A percentile compares a stretch with the other conserved stretches of the same genome.
Evolutionary conservation across 1,139 yeast species (phyloP).

Genomic region (Eremothecium gossypii): DNA sequence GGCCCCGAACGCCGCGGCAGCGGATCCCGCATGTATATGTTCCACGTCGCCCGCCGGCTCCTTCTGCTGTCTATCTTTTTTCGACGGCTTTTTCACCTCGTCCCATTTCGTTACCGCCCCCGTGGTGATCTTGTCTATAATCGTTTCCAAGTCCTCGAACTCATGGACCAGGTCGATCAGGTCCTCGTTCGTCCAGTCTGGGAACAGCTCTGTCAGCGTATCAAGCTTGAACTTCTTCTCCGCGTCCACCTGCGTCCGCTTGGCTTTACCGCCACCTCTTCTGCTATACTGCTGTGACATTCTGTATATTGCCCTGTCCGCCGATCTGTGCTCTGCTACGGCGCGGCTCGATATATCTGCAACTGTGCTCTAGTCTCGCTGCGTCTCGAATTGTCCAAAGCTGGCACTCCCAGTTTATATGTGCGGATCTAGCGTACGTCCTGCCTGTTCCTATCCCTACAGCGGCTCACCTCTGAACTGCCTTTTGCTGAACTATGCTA

Average conservation of each 20-base stretch:
- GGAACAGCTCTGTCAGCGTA: constrained; percentile 75
- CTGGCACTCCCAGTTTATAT: too few relatives aligned
- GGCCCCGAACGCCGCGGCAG: constrained; percentile 8
- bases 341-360: too few relatives aligned
- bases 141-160: constrained; percentile 65
- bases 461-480: not conserved
- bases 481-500: not conserved
- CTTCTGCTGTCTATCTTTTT: constrained; percentile 32
- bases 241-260: constrained; percentile 27
- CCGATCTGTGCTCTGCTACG: too few relatives aligned
- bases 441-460: not conserved
- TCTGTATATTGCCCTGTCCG: not conserved
- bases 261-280: constrained; percentile 14
- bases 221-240: constrained; percentile 42
- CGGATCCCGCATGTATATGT: constrained; percentile 10
- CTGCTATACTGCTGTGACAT: constrained; percentile 18
- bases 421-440: not conserved
- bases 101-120: constrained; percentile 60
- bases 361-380: too few relatives aligned
- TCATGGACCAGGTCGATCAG: constrained; percentile 67
- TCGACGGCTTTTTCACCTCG: constrained; percentile 47
- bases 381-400: too few relatives aligned
- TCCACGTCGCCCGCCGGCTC: constrained; percentile 9
- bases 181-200: constrained; percentile 90
- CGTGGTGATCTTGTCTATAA: constrained; percentile 80